Percentiles rank a stretch among this genome's conserved stretches.
These are phyloP conservation scores for Carex littledalei DNA, from an alignment of 176 grass and related monocot genomes.

Conservation along the genomic window DNA sequence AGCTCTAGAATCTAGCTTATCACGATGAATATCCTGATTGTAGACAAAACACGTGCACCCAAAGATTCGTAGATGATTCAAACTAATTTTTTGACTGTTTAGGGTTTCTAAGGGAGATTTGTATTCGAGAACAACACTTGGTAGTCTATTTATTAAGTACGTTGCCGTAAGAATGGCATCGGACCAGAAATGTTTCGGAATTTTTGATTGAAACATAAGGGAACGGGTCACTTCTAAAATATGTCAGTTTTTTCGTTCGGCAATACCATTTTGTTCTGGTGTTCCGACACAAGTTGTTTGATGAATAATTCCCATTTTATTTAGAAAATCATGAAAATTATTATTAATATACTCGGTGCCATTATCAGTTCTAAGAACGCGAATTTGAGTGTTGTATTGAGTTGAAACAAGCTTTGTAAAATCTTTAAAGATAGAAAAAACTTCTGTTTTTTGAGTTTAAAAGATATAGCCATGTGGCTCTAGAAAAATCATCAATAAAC, in stretches of 20 bases:
- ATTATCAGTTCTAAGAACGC: background rate
- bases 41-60: too few relatives aligned
- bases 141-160: background rate
- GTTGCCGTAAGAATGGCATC: background rate
- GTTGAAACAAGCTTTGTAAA: background rate
- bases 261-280: background rate
- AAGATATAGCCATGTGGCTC: background rate
- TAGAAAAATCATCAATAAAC: background rate
- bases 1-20: background rate
- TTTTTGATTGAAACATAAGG: background rate
- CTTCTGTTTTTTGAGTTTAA: background rate
- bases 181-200: background rate
- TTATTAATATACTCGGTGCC: background rate
- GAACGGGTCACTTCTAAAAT: background rate
- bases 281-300: background rate
- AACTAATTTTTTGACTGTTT: background rate
- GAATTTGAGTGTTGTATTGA: background rate
- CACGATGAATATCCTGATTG: too few relatives aligned
- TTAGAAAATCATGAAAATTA: background rate
- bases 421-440: background rate
- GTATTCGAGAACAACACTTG: background rate
- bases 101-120: background rate
- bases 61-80: too few relatives aligned
- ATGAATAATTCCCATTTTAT: background rate
- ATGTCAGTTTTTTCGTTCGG: background rate